Base-by-base conservation (phyloP, 2,329 filamentous ascomycete genomes). In the Plectosphaerella cucumerina region DNA sequence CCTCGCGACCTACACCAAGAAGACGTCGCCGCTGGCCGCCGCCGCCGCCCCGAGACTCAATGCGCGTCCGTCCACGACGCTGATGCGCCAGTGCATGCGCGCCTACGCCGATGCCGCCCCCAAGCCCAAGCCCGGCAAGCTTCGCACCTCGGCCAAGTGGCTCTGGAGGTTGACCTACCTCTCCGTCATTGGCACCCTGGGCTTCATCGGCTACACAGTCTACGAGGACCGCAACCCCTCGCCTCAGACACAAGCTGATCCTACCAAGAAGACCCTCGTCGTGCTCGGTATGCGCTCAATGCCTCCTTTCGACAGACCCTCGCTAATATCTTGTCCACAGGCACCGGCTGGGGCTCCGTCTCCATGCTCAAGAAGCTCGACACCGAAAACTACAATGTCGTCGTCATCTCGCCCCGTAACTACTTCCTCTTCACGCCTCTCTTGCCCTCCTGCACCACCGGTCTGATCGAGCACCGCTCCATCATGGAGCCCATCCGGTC, bases 391-490 rank as follows among this genome's bases (percentile, higher is more conserved):
- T 99, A 97, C 84, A 97, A 99, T 71, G 93, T 97, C 71, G 73
- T 97, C 67, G 91, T 99, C 69, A 90, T 99, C 70, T 97, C 94
- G 47, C 94, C 94, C 50, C 90, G 94, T 69, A 99, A 99, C 77
- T 99, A 96, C 83, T 99, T 99, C 85, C 87, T 99, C 61, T 99
- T 99, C 81, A 99, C 94, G 26, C 94, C 94, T 54, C 85, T 99
- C 53, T 84, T 99, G 55, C 94, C 94, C 58, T 97, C 93, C 67
- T 99, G 94, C 75, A 97, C 94, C 48, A 97, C 93, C 59, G 94
- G 94, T 64, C 88, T 90, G 62, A 94, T 99, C 71, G 94, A 99
- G 80, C 94, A 97, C 78, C 90, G 94, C 69, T 97, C 92, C 66
- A 99, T 99, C 73, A 99, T 99, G 94, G 94, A 99, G 77, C 94